Conservation (phyloP, 257 asterid genomes). For the Jacaranda copaia region DNA sequence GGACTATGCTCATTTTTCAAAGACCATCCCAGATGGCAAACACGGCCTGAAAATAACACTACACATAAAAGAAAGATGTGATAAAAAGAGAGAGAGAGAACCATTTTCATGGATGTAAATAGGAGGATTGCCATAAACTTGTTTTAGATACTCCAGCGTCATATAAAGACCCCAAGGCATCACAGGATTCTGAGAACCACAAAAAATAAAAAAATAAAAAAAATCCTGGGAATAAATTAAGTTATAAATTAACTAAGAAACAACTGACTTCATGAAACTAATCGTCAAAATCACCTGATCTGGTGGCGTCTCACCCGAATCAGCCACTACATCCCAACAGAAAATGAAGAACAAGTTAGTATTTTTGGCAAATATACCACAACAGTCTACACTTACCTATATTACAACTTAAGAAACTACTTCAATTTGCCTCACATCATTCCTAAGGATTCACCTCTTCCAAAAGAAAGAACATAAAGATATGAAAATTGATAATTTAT, state of each 20-base stretch:
- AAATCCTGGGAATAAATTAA: too few relatives aligned
- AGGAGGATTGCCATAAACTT: constrained; percentile 53
- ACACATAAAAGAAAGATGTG: not conserved
- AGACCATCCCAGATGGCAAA: too few relatives aligned
- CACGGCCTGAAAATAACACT: too few relatives aligned
- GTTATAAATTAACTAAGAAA: not conserved
- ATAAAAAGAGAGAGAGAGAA: constrained; percentile 24
- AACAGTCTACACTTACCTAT: too few relatives aligned
- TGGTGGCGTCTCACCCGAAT: not conserved
- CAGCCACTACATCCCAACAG: not conserved
- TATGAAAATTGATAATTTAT: too few relatives aligned
- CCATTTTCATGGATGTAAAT: constrained; percentile 62
- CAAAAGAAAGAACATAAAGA: too few relatives aligned
- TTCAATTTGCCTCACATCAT: too few relatives aligned
- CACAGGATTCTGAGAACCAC: constrained; percentile 24
- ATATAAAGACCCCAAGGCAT: constrained; percentile 39
- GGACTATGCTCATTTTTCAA: too few relatives aligned
- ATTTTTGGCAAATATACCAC: not conserved
- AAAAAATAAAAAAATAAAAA: not conserved
- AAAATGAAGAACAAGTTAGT: not conserved
- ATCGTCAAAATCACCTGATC: constrained; percentile 25
- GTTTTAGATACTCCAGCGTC: constrained; percentile 48
- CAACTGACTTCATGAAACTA: not conserved
- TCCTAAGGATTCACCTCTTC: too few relatives aligned
- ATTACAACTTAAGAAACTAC: too few relatives aligned